Base-by-base conservation (phyloP, 2,329 filamentous ascomycete genomes). In the Paracoccidioides lutzii region DNA sequence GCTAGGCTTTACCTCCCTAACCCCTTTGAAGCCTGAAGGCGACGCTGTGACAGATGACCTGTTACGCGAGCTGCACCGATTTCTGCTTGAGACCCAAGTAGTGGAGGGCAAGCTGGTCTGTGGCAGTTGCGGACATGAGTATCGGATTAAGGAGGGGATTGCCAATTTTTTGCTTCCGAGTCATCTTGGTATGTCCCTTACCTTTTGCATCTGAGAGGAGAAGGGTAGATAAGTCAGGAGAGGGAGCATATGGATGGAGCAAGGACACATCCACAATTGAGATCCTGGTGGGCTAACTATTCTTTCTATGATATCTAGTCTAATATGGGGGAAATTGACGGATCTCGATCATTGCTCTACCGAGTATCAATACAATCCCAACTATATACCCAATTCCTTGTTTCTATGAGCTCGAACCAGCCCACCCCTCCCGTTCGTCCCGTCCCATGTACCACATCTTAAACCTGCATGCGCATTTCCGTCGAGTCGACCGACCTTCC, bases 161-260 rank as follows among this genome's bases (percentile, higher is more conserved):
- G 89, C 90, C 58, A 97, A 97, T 72, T 98, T 98, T 66, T 74
- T 98, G 67, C 74, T 98, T 63, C 93, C 93, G 10, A 93, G 87
- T 65, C 93, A 98, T 75, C 74, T 98, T 71, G 93, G 71, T 73
- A 56, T 15, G 59, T 60, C 15, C 4, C 14, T 30, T 41, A 10
- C 6, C 38, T 53, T 46, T 41, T 33, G 12, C 32, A 40, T 41
- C 12, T 42, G 42, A 7, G 42, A 22, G 10, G 42, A 15, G 14
- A 3, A 1, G n/a, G n/a, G 3, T 44, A 8, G 42, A 15, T 15
- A 22, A 44, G 8, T 15, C 12, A 44, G 5, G 42, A 12, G 15
- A n/a, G 9, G n/a, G 14, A 5, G 40, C 7, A 35, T 44, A 44
- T 44, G 30, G 15, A 14, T 3, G 12, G 12, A 35, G 12, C 7